Percentiles rank a stretch among this genome's conserved stretches.
phyloP scores from a whole-genome alignment of 2,329 filamentous ascomycete species.

The Sclerotinia minor region DNA sequence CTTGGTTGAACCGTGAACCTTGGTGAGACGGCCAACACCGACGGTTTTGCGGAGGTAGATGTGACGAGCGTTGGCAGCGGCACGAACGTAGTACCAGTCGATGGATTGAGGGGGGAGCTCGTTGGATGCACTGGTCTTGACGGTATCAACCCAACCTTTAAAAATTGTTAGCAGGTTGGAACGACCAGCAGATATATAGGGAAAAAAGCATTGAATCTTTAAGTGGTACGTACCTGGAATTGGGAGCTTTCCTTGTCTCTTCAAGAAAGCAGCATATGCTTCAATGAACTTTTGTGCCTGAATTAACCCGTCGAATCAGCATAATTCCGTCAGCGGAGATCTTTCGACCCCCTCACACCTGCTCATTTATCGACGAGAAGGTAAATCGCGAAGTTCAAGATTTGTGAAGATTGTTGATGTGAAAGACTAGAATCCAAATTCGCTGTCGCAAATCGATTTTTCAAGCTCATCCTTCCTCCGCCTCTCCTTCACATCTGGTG shows the following conservation, averaged over 20 bases:
- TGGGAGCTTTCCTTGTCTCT: constrained; percentile 90
- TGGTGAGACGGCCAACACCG: constrained; percentile 95
- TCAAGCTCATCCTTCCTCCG: constrained; percentile 21
- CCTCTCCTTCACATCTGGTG: constrained; percentile 29
- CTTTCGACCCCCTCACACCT: constrained; percentile 71
- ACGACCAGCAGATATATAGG: neutral
- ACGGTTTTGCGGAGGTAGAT: constrained; percentile 99
- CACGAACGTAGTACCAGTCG: constrained; percentile 94
- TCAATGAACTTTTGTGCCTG: constrained; percentile 88
- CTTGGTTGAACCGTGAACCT: constrained; percentile 94
- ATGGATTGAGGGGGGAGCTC: constrained; percentile 97
- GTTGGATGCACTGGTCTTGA: constrained; percentile 96
- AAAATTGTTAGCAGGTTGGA: constrained; percentile 16
- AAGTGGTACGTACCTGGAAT: constrained; percentile 71
- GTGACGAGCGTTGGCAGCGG: constrained; percentile 93
- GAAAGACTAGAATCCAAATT: constrained; percentile 2
- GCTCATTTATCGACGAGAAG: constrained; percentile 48
- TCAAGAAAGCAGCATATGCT: constrained; percentile 84
- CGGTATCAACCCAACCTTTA: constrained; percentile 95
- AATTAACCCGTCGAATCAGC: constrained; percentile 56
- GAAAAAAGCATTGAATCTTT: neutral
- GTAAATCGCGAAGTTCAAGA: constrained; percentile 33
- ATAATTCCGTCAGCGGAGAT: constrained; percentile 73
- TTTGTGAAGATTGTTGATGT: constrained; percentile 17
- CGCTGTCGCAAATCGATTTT: constrained; percentile 30